Percentiles rank a stretch among this genome's conserved stretches.
Evolutionary conservation across 2,329 filamentous ascomycete genomes (phyloP).

Genomic region (Alternaria longipes): DNA sequence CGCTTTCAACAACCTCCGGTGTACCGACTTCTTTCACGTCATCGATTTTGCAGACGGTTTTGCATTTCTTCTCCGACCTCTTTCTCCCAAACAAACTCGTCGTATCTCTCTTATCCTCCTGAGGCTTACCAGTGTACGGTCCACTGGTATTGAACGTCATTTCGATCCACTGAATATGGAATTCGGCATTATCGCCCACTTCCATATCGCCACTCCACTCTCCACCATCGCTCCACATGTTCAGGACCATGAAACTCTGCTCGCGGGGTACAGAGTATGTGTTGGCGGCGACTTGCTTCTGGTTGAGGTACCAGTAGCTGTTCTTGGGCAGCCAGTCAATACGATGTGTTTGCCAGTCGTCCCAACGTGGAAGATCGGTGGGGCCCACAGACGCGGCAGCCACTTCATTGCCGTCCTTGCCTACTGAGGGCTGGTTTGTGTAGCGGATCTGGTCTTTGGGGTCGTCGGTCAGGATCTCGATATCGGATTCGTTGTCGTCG

Average conservation of each 20-base stretch:
- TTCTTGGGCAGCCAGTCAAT: constrained; percentile 67
- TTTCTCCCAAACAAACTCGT: constrained; percentile 27
- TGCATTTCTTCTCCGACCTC: constrained; percentile 40
- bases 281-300: constrained; percentile 61
- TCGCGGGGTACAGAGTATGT: constrained; percentile 65
- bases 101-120: constrained; percentile 28
- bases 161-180: constrained; percentile 71
- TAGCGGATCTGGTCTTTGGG: constrained; percentile 58
- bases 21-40: constrained; percentile 45
- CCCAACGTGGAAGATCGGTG: constrained; percentile 61
- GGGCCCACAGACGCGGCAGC: constrained; percentile 60
- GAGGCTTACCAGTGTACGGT: constrained; percentile 35
- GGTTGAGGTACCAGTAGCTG: constrained; percentile 67
- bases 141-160: constrained; percentile 62
- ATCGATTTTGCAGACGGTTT: constrained; percentile 51
- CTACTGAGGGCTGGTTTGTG: constrained; percentile 68
- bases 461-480: constrained; percentile 63
- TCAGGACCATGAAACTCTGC: constrained; percentile 64
- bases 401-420: constrained; percentile 56
- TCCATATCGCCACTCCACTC: constrained; percentile 69
- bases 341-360: constrained; percentile 67
- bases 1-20: constrained; percentile 46
- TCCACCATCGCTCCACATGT: constrained; percentile 70
- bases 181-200: constrained; percentile 58
- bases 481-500: constrained; percentile 60